Evolutionary conservation across 2,329 filamentous ascomycete species (phyloP).

Genomic region (Sphaerulina vaccinii): DNA sequence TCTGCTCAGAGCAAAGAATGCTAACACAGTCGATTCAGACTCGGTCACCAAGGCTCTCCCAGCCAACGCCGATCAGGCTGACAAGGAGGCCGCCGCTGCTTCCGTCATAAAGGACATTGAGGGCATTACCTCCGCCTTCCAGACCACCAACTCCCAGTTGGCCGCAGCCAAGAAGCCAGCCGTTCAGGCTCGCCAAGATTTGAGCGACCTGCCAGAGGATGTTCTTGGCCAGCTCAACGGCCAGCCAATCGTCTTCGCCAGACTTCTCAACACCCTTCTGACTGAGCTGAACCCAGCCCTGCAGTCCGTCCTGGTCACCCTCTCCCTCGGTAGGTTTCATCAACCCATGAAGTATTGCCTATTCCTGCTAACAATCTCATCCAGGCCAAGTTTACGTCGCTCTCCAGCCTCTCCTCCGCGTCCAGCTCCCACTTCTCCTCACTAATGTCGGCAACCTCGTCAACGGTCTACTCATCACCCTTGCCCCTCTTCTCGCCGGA

Average conservation of each 20-base stretch:
- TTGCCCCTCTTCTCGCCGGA: constrained; percentile 11
- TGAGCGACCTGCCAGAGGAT: neutral
- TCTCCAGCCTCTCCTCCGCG: constrained; percentile 16
- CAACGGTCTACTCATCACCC: constrained; percentile 7
- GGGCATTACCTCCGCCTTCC: neutral
- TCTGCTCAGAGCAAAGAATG: too few species aligned
- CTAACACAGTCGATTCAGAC: neutral
- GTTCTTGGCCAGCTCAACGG: constrained; percentile 19
- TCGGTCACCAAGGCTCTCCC: neutral
- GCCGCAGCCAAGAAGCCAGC: neutral
- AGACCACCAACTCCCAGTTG: neutral
- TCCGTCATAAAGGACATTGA: neutral
- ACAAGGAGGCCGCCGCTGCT: neutral
- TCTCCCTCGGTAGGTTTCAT: constrained; percentile 1
- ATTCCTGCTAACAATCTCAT: neutral
- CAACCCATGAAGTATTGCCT: neutral
- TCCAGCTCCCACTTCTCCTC: constrained; percentile 13
- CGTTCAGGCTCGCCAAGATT: neutral
- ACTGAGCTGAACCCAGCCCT: constrained; percentile 16
- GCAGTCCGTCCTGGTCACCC: constrained; percentile 13
- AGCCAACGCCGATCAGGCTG: neutral
- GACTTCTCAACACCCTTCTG: constrained; percentile 9
- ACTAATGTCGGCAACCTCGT: constrained; percentile 7
- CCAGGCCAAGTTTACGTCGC: constrained; percentile 7
- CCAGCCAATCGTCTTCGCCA: constrained; percentile 13